Evolutionary conservation across 2,329 filamentous ascomycete species (phyloP), one percentile per base, ranked within the genome.

Genomic region (Aureobasidium sp.): DNA sequence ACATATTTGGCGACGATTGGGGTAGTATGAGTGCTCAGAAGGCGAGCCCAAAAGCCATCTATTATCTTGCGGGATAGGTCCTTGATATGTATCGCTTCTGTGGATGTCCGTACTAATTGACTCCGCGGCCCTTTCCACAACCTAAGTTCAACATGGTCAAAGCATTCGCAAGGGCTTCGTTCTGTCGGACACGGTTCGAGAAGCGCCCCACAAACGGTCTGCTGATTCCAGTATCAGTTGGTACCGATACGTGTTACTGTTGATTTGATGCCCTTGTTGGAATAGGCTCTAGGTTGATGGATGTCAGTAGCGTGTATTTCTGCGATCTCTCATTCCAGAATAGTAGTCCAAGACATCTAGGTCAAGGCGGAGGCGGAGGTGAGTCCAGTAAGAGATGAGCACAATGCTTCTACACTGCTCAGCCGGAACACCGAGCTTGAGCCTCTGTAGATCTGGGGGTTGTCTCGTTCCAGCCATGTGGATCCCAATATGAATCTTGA

Each of bases 401-500:
- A 20, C 51, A 54, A 54, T 54, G 20, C 25, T 36, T 36, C 16
- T 27, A 20, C 23, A 23, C 15, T 10, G 36, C 23, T 56, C 5
- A 20, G 36, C 13, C 29, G 23, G n/a, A 42, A 29, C 54, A 33
- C 51, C 27, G 13, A 45, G 9, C 18, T 31, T 18, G 13, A 33
- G 20, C 55, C 55, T 58, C 38, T 58, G 55, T 33, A 58, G 40
- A 58, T 58, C 55, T 58, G 55, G 55, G 55, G 40, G 31, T n/a
- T 16, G 43, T 16, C 55, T 47, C 7, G 53, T 27, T 20, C 36
- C 27, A 29, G 38, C 23, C 2, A 42, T 58, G 55, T 33, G 40
- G 55, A 58, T 58, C 40, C 8, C 9, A 58, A 45, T 58, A 45
- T 58, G 55, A 13, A 47, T 58, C 40, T 23, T 45, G 40, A 33